These are phyloP conservation scores for Phytophthora agathidicida DNA, from an alignment of 352 stramenopile species.

Conservation along the genomic window DNA sequence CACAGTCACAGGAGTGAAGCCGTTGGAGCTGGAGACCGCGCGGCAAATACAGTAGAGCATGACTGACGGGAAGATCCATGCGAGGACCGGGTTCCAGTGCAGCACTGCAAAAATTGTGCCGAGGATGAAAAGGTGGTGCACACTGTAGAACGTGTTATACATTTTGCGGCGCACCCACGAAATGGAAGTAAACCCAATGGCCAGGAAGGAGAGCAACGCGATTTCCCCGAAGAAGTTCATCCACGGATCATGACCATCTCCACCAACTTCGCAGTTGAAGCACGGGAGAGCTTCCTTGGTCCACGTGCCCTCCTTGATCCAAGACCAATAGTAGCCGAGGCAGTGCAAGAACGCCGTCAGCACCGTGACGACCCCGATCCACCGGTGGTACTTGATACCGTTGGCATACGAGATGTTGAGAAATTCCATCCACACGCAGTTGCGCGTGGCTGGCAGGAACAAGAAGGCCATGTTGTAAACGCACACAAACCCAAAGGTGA, in stretches of 20 bases:
- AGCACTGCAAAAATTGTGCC: slow-evolving; percentile 48
- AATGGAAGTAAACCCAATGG: slow-evolving; percentile 48
- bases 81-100: slow-evolving; percentile 44
- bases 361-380: slow-evolving; percentile 45
- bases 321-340: slow-evolving; percentile 37
- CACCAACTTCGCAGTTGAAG: slow-evolving; percentile 44
- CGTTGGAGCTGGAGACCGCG: slow-evolving; percentile 40
- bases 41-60: slow-evolving; percentile 50
- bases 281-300: slow-evolving; percentile 39
- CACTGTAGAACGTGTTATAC: slow-evolving; percentile 52
- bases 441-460: slow-evolving; percentile 45
- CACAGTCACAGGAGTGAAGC: slow-evolving; percentile 33
- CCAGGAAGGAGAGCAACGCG: slow-evolving; percentile 43
- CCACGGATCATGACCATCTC: slow-evolving; percentile 38
- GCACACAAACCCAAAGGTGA: slow-evolving; percentile 45
- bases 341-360: slow-evolving; percentile 41
- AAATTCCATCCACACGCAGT: slow-evolving; percentile 64
- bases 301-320: slow-evolving; percentile 30
- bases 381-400: slow-evolving; percentile 60
- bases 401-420: slow-evolving; percentile 64
- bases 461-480: slow-evolving; percentile 61
- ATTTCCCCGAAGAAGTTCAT: slow-evolving; percentile 59
- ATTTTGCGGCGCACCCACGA: slow-evolving; percentile 44
- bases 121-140: slow-evolving; percentile 57
- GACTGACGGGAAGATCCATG: slow-evolving; percentile 45